Evolutionary conservation across 1,284 basidiomycete genomes (phyloP), one percentile per base, ranked within the genome.

Genomic region (Tylopilus orsonianus): DNA sequence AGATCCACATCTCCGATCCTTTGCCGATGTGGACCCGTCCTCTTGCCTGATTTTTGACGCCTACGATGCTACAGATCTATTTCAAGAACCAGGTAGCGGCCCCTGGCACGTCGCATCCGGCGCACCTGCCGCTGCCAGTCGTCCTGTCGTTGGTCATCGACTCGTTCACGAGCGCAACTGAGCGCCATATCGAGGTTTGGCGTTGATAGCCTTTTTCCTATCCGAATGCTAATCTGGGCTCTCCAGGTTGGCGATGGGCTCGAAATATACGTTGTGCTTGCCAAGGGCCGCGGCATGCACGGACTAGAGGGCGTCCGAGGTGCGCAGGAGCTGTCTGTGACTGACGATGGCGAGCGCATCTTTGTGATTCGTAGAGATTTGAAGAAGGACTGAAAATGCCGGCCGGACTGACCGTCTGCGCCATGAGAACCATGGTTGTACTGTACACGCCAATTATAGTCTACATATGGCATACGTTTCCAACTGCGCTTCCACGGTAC

Each of bases 161-260:
- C 73, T 91, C 92, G 18, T 93, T 93, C 67, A 93, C 91, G 27
- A 84, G 90, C 56, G 94, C 94, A 27, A 96, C 94, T 12, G 94
- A 97, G 73, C 83, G 94, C 57, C 94, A 97, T 69, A 97, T 97
- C 66, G 93, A 97, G 81, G 87, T 89, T 56, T 55, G 73, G 57
- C 33, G 48, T 41, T 49, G 33, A 22, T 38, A 22, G 38, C 51
- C 24, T 42, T 51, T 37, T 49, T 44, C 34, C n/a, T 29, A 29
- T 22, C 32, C n/a, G 12, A 27, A 5, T 42, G 30, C 50, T 65
- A 16, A 67, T 16, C 34, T 46, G 48, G 37, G 46, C 41, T 32
- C 24, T 13, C n/a, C 54, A 90, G 87, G 93, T 97, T 52, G 94
- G 94, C 46, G 94, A 97, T 67, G 90, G 89, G 4, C 78, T 97